Base-by-base conservation (phyloP, 345 rosid genomes). In the Orychophragmus violaceus region DNA sequence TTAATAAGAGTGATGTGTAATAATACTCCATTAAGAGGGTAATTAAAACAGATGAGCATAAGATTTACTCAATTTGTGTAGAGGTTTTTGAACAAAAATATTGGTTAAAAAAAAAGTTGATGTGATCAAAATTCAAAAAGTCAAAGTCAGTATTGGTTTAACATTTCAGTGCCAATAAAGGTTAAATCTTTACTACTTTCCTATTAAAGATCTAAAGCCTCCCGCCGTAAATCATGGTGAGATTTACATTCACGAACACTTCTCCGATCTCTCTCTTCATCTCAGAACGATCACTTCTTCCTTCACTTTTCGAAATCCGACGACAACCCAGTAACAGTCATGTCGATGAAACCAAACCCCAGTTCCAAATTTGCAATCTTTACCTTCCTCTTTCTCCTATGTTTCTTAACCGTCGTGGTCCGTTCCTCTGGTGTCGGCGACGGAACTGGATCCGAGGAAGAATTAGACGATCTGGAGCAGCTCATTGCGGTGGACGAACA, bases 401-500 rank as follows among this genome's bases (percentile, higher is more conserved):
- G 62, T 21, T 75, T 36, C 51, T 17, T 68, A 27, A 35, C 70
- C 76, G 57, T 57, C 70, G 18, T 22, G 1, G 22, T 6, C 29
- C 30, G 54, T 12, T 42, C 74, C 23, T 54, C 75, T 69, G 49
- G 57, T 24, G 19, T 28, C 30, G 76, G 42, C 5, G 70, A 66
- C 16, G 68, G 53, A 59, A 62, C 41, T 46, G 63, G 64, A 45
- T 59, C 59, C 48, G 66, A 64, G 21, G 78, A 55, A 2, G 73
- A 29, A 39, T 66, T 60, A 11, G 77, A 62, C 27, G 91, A 84
- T 45, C 76, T 87, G 9, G 78, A 84, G 17, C 82, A 91, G 36
- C 81, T 91, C 28, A 35, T 87, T 12, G 85, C 90, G 4, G 71
- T 91, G 10, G 95, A 91, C 59, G 90, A 84, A 33, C 78, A 83